Conservation (phyloP, 345 rosid genomes). For the Populus tremula region DNA sequence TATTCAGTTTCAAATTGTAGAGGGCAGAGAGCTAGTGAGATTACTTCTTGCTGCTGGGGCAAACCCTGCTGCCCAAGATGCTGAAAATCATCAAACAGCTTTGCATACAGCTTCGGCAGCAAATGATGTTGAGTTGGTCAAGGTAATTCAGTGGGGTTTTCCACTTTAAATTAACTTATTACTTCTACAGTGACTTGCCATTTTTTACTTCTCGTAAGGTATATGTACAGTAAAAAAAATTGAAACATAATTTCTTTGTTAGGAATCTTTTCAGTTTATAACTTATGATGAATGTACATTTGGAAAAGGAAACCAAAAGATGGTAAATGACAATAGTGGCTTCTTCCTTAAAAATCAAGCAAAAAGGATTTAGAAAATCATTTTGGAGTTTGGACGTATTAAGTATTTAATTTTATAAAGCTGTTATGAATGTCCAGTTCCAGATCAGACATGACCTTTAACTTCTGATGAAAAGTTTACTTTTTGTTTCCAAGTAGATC, state of each 20-base stretch:
- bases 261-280: no score
- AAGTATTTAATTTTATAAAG: not conserved
- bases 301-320: no score
- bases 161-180: not conserved
- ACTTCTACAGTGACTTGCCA: no score
- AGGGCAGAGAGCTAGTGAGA: constrained; percentile 87
- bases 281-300: no score
- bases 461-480: not conserved
- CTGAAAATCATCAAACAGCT: constrained; percentile 82
- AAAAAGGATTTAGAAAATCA: no score
- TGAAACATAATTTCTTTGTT: no score
- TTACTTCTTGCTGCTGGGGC: constrained; percentile 91
- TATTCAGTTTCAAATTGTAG: constrained; percentile 37
- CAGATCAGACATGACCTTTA: not conserved
- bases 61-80: constrained; percentile 82
- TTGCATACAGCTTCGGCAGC: constrained; percentile 92
- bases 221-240: not conserved
- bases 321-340: no score
- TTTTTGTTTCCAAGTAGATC: constrained; percentile 44
- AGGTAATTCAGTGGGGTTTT: constrained; percentile 43
- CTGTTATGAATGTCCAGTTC: not conserved
- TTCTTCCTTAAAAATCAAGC: no score
- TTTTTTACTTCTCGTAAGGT: not conserved
- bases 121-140: constrained; percentile 82
- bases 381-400: no score